Evolutionary conservation across 1,139 yeast genomes (phyloP).

Genomic region (Diutina scorzettiae): DNA sequence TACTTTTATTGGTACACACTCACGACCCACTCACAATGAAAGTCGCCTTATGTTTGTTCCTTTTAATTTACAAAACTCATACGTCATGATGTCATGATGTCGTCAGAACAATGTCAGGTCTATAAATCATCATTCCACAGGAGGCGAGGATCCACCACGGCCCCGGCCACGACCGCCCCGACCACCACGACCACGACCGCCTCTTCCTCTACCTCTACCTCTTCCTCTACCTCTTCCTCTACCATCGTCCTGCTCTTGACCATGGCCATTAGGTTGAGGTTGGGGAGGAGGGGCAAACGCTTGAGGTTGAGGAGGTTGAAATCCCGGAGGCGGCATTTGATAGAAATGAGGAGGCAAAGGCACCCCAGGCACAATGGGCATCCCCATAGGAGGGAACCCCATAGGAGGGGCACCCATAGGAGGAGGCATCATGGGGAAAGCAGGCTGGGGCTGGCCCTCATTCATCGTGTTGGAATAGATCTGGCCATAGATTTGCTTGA

Average conservation of each 20-base stretch:
- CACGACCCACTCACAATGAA: too few species aligned
- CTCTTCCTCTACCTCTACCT: slow-evolving; percentile 11
- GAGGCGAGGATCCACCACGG: slow-evolving; percentile 10
- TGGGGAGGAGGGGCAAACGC: slow-evolving; percentile 9
- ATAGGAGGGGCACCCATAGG: not conserved
- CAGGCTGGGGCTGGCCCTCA: slow-evolving; percentile 16
- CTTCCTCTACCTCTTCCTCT: slow-evolving; percentile 3
- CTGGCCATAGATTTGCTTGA: slow-evolving; percentile 38
- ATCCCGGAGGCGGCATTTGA: slow-evolving; percentile 10
- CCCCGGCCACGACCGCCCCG: slow-evolving; percentile 6
- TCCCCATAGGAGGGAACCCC: slow-evolving; percentile 10
- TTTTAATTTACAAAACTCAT: too few species aligned
- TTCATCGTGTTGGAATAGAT: slow-evolving; percentile 33
- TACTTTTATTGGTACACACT: too few species aligned
- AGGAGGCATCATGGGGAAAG: not conserved
- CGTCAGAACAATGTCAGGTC: too few species aligned
- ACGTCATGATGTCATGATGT: too few species aligned
- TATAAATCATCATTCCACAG: not conserved
- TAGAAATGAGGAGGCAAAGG: slow-evolving; percentile 27
- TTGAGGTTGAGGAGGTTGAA: not conserved
- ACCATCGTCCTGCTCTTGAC: not conserved
- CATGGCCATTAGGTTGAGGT: slow-evolving; percentile 5
- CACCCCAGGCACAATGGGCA: slow-evolving; percentile 13
- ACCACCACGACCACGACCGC: slow-evolving; percentile 12
- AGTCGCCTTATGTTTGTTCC: too few species aligned